A percentile compares a stretch with the other conserved stretches of the same genome.
Evolutionary conservation across 352 stramenopile species (phyloP).

Genomic region (Globisporangium okanoganense): DNA sequence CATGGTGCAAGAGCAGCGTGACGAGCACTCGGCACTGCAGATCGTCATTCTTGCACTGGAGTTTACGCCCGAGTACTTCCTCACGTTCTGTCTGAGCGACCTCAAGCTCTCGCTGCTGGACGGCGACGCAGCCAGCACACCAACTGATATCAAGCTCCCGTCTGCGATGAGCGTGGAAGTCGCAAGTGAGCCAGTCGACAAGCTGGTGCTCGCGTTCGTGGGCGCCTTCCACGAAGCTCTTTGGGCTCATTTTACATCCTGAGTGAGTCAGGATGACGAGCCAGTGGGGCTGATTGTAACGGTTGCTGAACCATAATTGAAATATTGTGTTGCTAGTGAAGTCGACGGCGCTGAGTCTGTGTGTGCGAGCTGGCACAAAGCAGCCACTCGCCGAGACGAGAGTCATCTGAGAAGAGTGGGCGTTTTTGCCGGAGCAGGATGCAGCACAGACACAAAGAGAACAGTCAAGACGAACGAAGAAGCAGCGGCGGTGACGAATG

Average conservation of each 20-base stretch:
- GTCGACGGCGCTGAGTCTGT: too few relatives aligned
- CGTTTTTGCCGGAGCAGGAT: neutral
- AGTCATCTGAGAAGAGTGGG: too few relatives aligned
- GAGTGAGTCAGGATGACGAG: neutral
- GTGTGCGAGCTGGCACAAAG: too few relatives aligned
- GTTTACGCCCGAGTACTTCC: slow-evolving; percentile 38
- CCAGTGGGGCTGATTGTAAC: neutral
- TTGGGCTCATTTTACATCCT: neutral
- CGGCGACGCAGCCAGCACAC: slow-evolving; percentile 8
- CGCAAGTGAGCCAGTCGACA: neutral
- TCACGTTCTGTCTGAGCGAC: slow-evolving; percentile 36
- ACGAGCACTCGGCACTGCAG: slow-evolving; percentile 25
- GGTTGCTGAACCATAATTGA: too few relatives aligned
- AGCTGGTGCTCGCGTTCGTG: slow-evolving; percentile 4
- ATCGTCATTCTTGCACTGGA: slow-evolving; percentile 35
- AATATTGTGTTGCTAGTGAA: neutral
- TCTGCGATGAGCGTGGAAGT: neutral
- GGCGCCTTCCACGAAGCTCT: neutral
- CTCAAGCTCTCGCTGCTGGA: slow-evolving; percentile 33
- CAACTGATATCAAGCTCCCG: slow-evolving; percentile 11
- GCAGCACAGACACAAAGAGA: too few relatives aligned
- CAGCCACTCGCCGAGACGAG: too few relatives aligned
- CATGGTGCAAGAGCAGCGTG: slow-evolving; percentile 44
- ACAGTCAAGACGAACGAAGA: too few relatives aligned
- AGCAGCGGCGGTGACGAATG: too few relatives aligned